Percentiles rank a stretch among this genome's conserved stretches.
These are phyloP conservation scores for Astrocystis sublimbata DNA, from an alignment of 495 filamentous ascomycete species.

Conservation along the genomic window DNA sequence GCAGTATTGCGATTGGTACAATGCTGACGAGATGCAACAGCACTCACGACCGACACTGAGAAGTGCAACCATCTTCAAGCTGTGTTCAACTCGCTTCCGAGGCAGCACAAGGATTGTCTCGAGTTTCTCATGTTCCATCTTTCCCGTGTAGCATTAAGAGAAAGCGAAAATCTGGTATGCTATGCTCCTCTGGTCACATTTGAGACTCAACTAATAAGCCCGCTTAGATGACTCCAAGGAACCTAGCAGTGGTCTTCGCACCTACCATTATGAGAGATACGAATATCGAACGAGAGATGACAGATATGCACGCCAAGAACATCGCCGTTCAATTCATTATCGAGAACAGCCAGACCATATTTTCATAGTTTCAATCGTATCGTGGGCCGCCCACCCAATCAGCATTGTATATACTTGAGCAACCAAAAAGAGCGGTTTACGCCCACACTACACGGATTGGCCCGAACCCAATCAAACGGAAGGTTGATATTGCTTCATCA, in stretches of 20 bases:
- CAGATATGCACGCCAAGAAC: constrained; percentile 91
- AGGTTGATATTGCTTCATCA: constrained; percentile 6
- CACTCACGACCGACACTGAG: constrained; percentile 54
- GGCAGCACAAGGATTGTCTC: constrained; percentile 80
- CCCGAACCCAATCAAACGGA: not conserved
- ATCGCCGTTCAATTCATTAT: constrained; percentile 85
- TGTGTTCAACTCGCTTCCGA: constrained; percentile 74
- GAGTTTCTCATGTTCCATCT: constrained; percentile 96
- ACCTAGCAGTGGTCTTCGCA: constrained; percentile 95
- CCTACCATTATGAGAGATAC: constrained; percentile 94
- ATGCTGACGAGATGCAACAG: constrained; percentile 36
- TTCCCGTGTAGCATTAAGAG: constrained; percentile 78
- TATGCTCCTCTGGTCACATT: not conserved
- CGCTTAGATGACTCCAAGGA: constrained; percentile 81
- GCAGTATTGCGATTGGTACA: not conserved
- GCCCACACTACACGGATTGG: not conserved
- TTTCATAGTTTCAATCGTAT: constrained; percentile 41
- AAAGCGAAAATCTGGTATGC: constrained; percentile 74
- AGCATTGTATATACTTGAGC: constrained; percentile 30
- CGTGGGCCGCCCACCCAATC: not conserved
- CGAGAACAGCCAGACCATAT: constrained; percentile 79
- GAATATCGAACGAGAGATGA: constrained; percentile 90
- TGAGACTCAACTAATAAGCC: not conserved
- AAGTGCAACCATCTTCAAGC: constrained; percentile 68
- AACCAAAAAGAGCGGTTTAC: constrained; percentile 11